Percentiles rank a stretch among this genome's conserved stretches.
phyloP scores from a whole-genome alignment of 2,329 filamentous ascomycete genomes.

The Aspergillus sp. region DNA sequence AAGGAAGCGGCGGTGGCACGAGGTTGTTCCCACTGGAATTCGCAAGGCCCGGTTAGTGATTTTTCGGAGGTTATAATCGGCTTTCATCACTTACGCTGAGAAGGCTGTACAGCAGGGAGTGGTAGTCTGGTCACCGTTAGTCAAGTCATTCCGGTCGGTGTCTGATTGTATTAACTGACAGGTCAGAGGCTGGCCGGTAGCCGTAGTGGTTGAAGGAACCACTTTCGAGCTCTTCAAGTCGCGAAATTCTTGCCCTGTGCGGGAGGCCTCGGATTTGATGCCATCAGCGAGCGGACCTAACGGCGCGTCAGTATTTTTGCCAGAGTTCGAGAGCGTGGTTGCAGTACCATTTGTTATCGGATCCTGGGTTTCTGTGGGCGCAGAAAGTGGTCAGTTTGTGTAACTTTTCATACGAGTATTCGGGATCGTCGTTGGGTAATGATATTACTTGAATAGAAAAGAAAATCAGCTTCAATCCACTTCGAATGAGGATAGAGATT shows the following conservation, averaged over 20 bases:
- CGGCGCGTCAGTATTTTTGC: not conserved
- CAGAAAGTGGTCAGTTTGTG: constrained; percentile 19
- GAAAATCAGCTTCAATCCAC: constrained; percentile 6
- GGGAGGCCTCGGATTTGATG: constrained; percentile 56
- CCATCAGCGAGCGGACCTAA: constrained; percentile 57
- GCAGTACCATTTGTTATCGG: constrained; percentile 16
- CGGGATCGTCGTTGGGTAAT: not conserved
- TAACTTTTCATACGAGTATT: constrained; percentile 4
- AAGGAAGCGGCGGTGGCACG: constrained; percentile 63
- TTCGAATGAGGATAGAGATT: not conserved
- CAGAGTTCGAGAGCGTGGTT: not conserved
- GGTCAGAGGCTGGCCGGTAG: constrained; percentile 62
- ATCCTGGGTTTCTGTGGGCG: constrained; percentile 24
- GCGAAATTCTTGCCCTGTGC: constrained; percentile 58
- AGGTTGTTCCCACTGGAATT: constrained; percentile 63
- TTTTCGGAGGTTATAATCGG: not conserved
- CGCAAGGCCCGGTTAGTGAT: not conserved
- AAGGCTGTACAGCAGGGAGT: constrained; percentile 66
- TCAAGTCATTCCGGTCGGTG: not conserved
- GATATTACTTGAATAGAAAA: constrained; percentile 14
- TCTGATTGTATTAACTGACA: constrained; percentile 42
- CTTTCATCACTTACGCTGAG: constrained; percentile 52
- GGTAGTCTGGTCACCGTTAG: constrained; percentile 53
- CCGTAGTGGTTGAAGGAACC: constrained; percentile 54
- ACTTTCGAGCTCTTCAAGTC: constrained; percentile 57